A percentile compares a stretch with the other conserved stretches of the same genome.
These are phyloP conservation scores for Echeveria elegans DNA, from an alignment of 164 flowering plant genomes.

Conservation along the genomic window DNA sequence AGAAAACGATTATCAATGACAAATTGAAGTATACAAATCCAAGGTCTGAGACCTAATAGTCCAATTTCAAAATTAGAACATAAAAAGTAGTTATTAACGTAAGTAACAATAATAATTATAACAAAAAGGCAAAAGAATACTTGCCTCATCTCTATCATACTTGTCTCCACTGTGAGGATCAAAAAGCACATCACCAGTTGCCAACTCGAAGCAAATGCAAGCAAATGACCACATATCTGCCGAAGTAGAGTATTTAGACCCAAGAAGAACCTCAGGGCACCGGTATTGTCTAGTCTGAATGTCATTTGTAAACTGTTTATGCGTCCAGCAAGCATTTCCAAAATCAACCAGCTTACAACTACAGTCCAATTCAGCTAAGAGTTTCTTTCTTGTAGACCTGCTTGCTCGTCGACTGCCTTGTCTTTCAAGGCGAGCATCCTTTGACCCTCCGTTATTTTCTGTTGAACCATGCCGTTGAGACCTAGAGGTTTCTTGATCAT, in stretches of 20 bases:
- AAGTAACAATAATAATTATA: not conserved
- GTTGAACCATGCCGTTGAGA: not conserved
- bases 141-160: constrained; percentile 67
- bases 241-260: constrained; percentile 59
- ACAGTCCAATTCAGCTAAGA: constrained; percentile 36
- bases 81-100: not conserved
- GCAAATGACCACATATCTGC: constrained; percentile 81
- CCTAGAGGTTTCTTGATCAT: not conserved
- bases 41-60: not conserved
- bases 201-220: constrained; percentile 72
- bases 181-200: constrained; percentile 72
- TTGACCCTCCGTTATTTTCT: not conserved
- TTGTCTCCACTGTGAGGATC: constrained; percentile 69
- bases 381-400: constrained; percentile 37
- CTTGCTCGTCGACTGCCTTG: constrained; percentile 38
- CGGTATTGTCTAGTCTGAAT: constrained; percentile 37
- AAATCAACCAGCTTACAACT: constrained; percentile 70
- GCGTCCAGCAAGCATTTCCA: constrained; percentile 77
- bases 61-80: not conserved
- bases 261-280: constrained; percentile 52
- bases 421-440: constrained; percentile 9
- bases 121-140: not conserved
- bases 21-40: not conserved
- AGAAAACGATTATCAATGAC: not conserved
- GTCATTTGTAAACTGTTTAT: constrained; percentile 61